Evolutionary conservation across 345 rosid genomes (phyloP).

Genomic region (Clarkia xantiana): DNA sequence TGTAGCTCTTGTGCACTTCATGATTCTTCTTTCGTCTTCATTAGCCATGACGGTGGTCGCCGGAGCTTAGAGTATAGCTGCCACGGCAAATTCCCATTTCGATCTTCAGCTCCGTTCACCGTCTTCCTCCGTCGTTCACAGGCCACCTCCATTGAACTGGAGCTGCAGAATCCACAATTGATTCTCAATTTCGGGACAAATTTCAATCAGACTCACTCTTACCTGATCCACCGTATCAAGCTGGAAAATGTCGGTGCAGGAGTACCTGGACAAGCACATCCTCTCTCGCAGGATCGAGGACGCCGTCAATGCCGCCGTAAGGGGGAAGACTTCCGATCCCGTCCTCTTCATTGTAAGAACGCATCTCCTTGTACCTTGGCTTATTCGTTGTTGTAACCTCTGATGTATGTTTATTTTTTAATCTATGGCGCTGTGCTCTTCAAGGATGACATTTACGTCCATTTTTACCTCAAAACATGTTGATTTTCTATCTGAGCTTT

Average conservation of each 20-base stretch:
- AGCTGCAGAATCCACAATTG: too few relatives aligned
- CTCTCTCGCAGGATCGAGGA: conserved; percentile 95
- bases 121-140: too few relatives aligned
- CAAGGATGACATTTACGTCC: too few relatives aligned
- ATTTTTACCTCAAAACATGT: neutral
- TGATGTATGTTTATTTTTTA: neutral
- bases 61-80: too few relatives aligned
- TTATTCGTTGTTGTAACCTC: neutral
- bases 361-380: conserved; percentile 4
- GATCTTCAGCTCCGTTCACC: too few relatives aligned
- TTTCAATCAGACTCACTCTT: too few relatives aligned
- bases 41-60: too few relatives aligned
- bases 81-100: too few relatives aligned
- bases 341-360: conserved; percentile 73
- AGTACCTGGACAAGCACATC: conserved; percentile 77
- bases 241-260: conserved; percentile 76
- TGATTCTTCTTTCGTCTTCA: too few relatives aligned
- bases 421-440: neutral
- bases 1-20: too few relatives aligned
- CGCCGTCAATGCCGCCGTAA: conserved; percentile 97
- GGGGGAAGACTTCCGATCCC: conserved; percentile 87
- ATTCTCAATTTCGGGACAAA: too few relatives aligned
- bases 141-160: too few relatives aligned
- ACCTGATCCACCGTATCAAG: neutral
- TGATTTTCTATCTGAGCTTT: neutral